These are phyloP conservation scores for Cerioporus squamosus DNA, from an alignment of 1,284 basidiomycete genomes.

Conservation along the genomic window DNA sequence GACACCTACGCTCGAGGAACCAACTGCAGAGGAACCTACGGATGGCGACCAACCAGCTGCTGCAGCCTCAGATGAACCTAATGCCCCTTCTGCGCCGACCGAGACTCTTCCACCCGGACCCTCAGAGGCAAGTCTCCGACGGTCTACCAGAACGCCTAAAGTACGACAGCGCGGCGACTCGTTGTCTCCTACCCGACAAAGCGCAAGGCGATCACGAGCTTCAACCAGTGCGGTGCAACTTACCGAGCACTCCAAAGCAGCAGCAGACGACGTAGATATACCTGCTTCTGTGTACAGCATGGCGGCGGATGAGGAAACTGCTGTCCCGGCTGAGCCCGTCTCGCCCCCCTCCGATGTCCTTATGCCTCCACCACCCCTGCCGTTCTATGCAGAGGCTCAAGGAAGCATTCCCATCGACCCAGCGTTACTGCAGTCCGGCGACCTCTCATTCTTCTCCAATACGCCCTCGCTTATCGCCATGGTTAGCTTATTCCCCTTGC, in stretches of 20 bases:
- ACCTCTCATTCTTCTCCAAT: neutral
- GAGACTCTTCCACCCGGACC: too few relatives aligned
- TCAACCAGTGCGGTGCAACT: neutral
- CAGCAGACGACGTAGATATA: neutral
- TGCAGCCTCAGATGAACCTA: neutral
- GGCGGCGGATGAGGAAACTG: neutral
- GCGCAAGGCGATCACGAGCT: neutral
- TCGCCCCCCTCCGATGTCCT: too few relatives aligned
- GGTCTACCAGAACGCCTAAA: conserved; percentile 18
- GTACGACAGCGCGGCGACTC: conserved; percentile 11
- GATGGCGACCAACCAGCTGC: neutral
- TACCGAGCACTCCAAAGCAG: neutral
- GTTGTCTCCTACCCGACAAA: conserved; percentile 3
- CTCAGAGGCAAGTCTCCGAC: conserved; percentile 9
- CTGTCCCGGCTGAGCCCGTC: neutral
- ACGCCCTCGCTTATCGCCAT: conserved; percentile 15
- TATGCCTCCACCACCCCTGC: neutral
- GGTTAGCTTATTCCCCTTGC: conserved; percentile 3
- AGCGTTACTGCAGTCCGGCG: neutral
- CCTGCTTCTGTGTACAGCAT: neutral
- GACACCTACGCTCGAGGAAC: neutral
- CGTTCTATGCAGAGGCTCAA: neutral
- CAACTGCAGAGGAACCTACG: neutral
- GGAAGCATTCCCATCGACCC: conserved; percentile 11
- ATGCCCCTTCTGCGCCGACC: neutral